A percentile compares a stretch with the other conserved stretches of the same genome.
These are phyloP conservation scores for Sugiyamaella boreocaroliniensis DNA, from an alignment of 805 yeast species.

Conservation along the genomic window DNA sequence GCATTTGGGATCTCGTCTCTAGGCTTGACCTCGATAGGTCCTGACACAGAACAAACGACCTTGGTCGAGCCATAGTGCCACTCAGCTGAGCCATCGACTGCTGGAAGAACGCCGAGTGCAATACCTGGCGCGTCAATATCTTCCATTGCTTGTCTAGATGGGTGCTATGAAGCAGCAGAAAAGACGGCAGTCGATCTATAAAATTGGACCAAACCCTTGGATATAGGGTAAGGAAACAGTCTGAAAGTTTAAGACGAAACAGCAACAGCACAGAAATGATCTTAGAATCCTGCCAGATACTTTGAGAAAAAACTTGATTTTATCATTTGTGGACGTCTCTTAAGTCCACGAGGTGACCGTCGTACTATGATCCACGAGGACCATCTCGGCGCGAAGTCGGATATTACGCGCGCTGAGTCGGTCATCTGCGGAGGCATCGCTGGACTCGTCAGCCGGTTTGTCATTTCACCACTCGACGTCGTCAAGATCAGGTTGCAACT, in stretches of 20 bases:
- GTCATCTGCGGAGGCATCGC: slow-evolving; percentile 65
- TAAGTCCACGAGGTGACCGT: neutral
- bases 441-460: slow-evolving; percentile 55
- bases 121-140: neutral
- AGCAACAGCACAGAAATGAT: too few species aligned
- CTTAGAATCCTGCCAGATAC: too few species aligned
- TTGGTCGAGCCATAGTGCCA: slow-evolving; percentile 45
- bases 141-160: neutral
- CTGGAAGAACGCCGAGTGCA: slow-evolving; percentile 35
- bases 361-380: slow-evolving; percentile 6
- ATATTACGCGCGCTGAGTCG: slow-evolving; percentile 48
- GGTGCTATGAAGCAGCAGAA: neutral
- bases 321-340: too few species aligned
- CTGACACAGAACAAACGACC: slow-evolving; percentile 72
- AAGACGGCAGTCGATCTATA: neutral
- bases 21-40: slow-evolving; percentile 80
- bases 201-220: neutral
- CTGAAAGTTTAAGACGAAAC: too few species aligned
- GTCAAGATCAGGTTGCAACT: slow-evolving; percentile 71
- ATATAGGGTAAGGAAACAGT: too few species aligned
- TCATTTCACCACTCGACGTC: slow-evolving; percentile 74
- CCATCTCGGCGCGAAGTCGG: slow-evolving; percentile 37
- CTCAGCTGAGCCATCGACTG: slow-evolving; percentile 78
- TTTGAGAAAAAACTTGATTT: too few species aligned
- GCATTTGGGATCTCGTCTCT: slow-evolving; percentile 79